Evolutionary conservation across 2,329 filamentous ascomycete genomes (phyloP).

Genomic region (Diaporthe vexans): DNA sequence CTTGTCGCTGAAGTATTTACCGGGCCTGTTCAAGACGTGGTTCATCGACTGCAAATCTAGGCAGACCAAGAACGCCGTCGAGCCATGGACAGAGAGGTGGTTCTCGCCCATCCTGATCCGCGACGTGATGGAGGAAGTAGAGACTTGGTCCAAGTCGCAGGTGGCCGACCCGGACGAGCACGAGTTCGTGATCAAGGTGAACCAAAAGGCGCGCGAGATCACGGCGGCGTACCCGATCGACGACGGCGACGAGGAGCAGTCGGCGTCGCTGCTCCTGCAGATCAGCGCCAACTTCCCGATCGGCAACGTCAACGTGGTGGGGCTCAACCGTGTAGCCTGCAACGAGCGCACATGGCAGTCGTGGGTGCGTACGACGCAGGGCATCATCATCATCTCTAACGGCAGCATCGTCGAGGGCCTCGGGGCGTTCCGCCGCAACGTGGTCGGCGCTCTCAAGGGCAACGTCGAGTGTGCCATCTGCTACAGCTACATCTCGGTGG

Average conservation of each 20-base stretch:
- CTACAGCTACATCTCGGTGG: conserved; percentile 91
- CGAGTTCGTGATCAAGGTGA: conserved; percentile 77
- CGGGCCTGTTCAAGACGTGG: conserved; percentile 86
- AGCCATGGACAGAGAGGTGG: conserved; percentile 87
- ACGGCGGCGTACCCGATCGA: conserved; percentile 83
- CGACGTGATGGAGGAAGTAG: conserved; percentile 76
- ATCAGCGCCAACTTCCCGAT: conserved; percentile 88
- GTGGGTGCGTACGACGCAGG: conserved; percentile 90
- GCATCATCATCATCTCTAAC: conserved; percentile 94
- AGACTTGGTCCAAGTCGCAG: conserved; percentile 73
- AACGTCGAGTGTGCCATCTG: conserved; percentile 97
- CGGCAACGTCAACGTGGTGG: conserved; percentile 80
- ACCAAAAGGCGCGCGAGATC: conserved; percentile 79
- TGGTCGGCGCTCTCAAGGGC: conserved; percentile 89
- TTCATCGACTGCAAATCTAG: conserved; percentile 85
- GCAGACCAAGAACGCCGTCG: conserved; percentile 83
- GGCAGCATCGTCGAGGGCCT: conserved; percentile 91
- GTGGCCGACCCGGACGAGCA: conserved; percentile 64
- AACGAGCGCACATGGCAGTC: conserved; percentile 92
- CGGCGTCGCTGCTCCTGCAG: conserved; percentile 84
- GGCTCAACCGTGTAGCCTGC: conserved; percentile 87
- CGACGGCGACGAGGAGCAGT: conserved; percentile 76
- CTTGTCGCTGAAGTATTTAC: conserved; percentile 80
- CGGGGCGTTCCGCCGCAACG: conserved; percentile 86
- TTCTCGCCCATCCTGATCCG: conserved; percentile 80